Conservation (phyloP, 2,329 filamentous ascomycete species). For the Colletotrichum tabaci region DNA sequence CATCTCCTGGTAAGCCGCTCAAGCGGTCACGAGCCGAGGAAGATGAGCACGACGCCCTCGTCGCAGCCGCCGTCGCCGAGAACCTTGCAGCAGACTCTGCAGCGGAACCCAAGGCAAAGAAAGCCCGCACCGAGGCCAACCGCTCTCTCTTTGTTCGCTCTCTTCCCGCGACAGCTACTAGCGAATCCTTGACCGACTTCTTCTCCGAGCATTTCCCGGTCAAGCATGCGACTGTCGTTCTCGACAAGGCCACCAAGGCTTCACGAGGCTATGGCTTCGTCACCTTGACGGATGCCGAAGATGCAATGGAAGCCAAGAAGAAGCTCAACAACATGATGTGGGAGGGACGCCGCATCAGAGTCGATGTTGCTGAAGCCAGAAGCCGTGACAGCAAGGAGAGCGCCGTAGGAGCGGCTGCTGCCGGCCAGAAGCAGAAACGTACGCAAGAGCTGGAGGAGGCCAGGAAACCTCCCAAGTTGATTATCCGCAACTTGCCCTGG, state of each 20-base stretch:
- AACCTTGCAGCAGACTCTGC: constrained; percentile 53
- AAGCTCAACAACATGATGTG: constrained; percentile 85
- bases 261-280: constrained; percentile 97
- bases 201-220: constrained; percentile 96
- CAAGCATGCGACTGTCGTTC: constrained; percentile 94
- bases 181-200: constrained; percentile 85
- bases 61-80: constrained; percentile 39
- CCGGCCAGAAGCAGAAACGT: constrained; percentile 65
- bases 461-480: constrained; percentile 79
- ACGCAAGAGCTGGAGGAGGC: constrained; percentile 73
- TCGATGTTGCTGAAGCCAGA: constrained; percentile 91
- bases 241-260: constrained; percentile 86
- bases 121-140: constrained; percentile 71
- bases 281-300: constrained; percentile 93
- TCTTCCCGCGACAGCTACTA: constrained; percentile 83
- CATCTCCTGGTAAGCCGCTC: constrained; percentile 34
- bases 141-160: constrained; percentile 92
- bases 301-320: constrained; percentile 84
- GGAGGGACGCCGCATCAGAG: constrained; percentile 84
- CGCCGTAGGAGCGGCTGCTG: constrained; percentile 54
- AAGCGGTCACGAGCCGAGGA: constrained; percentile 42
- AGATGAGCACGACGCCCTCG: constrained; percentile 38
- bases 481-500: constrained; percentile 96
- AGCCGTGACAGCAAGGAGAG: constrained; percentile 70
- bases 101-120: constrained; percentile 60